Evolutionary conservation across 768 basidiomycete genomes (phyloP), one percentile per base, ranked within the genome.

Genomic region (Sutorius australiensis): DNA sequence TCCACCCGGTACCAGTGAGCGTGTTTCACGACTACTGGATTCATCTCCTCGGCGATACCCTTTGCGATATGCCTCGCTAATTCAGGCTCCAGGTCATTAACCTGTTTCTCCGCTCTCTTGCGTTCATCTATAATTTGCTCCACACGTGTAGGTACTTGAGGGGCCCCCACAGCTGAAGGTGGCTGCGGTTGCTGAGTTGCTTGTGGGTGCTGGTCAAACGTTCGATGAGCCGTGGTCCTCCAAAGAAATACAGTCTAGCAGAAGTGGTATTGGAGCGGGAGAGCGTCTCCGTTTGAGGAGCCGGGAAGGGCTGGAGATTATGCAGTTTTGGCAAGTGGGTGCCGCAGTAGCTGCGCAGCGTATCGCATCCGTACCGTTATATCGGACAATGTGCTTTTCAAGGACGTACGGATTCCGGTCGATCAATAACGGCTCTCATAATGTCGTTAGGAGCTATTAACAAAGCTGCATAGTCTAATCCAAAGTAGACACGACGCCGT

Each of bases 301-400:
- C 67, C 40, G 90, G 68, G 73, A 89, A 85, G 47, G 90, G 71
- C 60, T 89, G 82, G 30, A 89, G 77, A 60, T 85, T 83, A 56
- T 85, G 77, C 45, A 94, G 77, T 47, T 82, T 83, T 6, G 92
- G 88, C 48, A 87, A 77, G 67, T 97, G 94, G 14, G 92, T 91
- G 11, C 89, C 87, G 51, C 87, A 89, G 68, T 90, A 91, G 49
- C 86, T 88, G 54, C 36, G 60, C 16, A 46, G 19, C 21, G 17
- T 37, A 19, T 38, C 28, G 36, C 27, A 47, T 58, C 14, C 11
- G 34, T 49, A 19, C 21, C 11, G 10, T 48, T n/a, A 46, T 36
- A 59, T 34, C 21, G 32, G 69, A 48, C 43, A 43, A 43, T 27
- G 24, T 14, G 19, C 13, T 16, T n/a, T n/a, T n/a, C 0, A 42